These are phyloP conservation scores for Xerocomellus intermedius DNA, from an alignment of 768 basidiomycete species.

Conservation along the genomic window DNA sequence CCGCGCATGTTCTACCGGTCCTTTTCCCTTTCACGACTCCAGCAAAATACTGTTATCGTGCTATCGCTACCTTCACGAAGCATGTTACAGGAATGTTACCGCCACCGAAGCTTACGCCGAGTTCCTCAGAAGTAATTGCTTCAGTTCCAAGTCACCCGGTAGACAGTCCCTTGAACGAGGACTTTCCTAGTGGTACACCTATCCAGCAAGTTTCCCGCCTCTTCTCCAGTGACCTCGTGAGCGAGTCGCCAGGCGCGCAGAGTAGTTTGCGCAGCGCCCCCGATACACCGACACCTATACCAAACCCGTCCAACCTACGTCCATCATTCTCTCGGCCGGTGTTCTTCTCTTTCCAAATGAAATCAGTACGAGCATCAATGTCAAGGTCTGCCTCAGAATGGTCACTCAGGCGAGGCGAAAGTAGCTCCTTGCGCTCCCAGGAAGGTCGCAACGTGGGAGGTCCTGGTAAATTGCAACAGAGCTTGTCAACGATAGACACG, in stretches of 20 bases:
- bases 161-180: constrained; percentile 5
- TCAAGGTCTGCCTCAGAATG: constrained; percentile 19
- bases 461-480: constrained; percentile 18
- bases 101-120: constrained; percentile 10
- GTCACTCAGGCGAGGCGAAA: constrained; percentile 1
- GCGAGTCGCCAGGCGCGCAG: neutral
- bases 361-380: constrained; percentile 6
- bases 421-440: neutral
- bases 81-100: constrained; percentile 53
- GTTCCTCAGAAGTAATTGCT: constrained; percentile 8
- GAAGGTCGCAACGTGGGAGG: constrained; percentile 20
- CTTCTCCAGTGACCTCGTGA: neutral
- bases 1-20: constrained; percentile 70
- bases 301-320: neutral
- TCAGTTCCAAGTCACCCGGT: neutral
- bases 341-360: constrained; percentile 19
- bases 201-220: neutral
- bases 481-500: constrained; percentile 7
- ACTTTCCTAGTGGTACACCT: neutral
- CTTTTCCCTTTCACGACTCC: constrained; percentile 76
- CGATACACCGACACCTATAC: neutral
- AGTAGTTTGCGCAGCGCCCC: neutral
- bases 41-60: constrained; percentile 77
- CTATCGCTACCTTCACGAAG: constrained; percentile 69
- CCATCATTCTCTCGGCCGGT: constrained; percentile 12